Evolutionary conservation across 2,329 filamentous ascomycete genomes (phyloP), one percentile per base, ranked within the genome.

Genomic region (Lecanicillium sp.): DNA sequence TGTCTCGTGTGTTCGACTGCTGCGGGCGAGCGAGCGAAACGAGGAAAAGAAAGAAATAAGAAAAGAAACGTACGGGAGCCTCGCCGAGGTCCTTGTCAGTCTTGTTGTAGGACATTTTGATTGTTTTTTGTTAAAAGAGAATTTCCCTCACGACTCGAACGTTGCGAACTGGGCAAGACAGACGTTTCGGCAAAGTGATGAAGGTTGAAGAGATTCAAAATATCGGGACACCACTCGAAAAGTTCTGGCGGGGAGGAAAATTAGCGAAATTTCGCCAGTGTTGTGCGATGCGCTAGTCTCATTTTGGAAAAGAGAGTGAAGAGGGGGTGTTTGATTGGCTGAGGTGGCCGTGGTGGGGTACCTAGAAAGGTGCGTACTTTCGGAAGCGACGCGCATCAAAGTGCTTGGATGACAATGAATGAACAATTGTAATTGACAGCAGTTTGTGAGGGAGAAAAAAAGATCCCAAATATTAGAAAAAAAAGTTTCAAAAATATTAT

Each of bases 41-140:
- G 23, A 23, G 19, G 23, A 36, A 4, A 43, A 53, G 46, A n/a
- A 9, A 19, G 36, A 47, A 17, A 36, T 4, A 43, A 53, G 46
- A n/a, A 9, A 19, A 35, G 46, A 17, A 55, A 81, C 81, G 60
- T 78, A 86, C 83, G 69, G 88, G 88, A 72, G 84, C 84, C 71
- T 95, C 90, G 77, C 81, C 86, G 73, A 88, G 86, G 66, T 90
- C 85, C 83, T 96, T 95, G 74, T 95, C 90, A 68, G 79, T 77
- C 84, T 96, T 95, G 75, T 95, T 81, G 84, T 87, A 93, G 75
- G 89, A 93, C 88, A 94, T 94, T 59, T 74, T 86, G 73, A 66
- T 56, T 67, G 62, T 64, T 62, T 58, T 48, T 51, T 48, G 46
- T 49, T 50, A 48, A 54, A 53, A 44, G 38, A 37, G 49, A 48